Base-by-base conservation (phyloP, 352 stramenopile genomes). In the Phytophthora nicotianae region DNA sequence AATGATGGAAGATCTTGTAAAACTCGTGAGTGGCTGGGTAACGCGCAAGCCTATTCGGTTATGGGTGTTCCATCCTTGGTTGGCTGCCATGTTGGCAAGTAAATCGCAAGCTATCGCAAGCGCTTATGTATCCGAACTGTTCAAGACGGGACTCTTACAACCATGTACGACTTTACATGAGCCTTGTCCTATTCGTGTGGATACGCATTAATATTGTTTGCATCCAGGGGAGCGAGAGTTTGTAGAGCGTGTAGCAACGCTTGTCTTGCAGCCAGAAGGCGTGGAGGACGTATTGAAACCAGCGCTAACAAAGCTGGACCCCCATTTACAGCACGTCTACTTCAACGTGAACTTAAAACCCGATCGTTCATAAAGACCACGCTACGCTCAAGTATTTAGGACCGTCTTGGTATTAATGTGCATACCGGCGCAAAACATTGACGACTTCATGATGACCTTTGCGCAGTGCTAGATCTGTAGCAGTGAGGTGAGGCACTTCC, bases 81-180 rank as follows among this genome's bases (percentile, higher is more conserved):
- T 66, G 27, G 69, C 65, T 20, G 66, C 72, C 8, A 49, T 63
- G 48, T 43, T 78, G 24, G 50, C 58, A n/a, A 62, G 37, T 41
- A 73, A 74, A 41, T 70, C 43, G 1, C 11, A 49, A 29, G 29
- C 10, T n/a, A 33, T 82, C 8, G 56, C 62, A 32, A 47, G 47
- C 2, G 10, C 42, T 1, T 83, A 86, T 40, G 43, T 81, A 10
- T 46, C 48, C 14, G 43, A 72, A 20, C 37, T 86, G 5, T 69
- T 76, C 43, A 52, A 66, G 11, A 58, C 53, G 17, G 77, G 74
- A 26, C 75, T 82, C 17, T 24, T 82, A 9, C 69, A 67, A 55
- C 72, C 69, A 62, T 75, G 60, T 81, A 57, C 42, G 69, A 65
- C 46, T 58, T n/a, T n/a, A n/a, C 27, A 57, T 3, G 4, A 27